Percentiles rank a stretch among this genome's conserved stretches.
These are phyloP conservation scores for Drechslerella dactyloides DNA, from an alignment of 2,329 filamentous ascomycete genomes.

Conservation along the genomic window DNA sequence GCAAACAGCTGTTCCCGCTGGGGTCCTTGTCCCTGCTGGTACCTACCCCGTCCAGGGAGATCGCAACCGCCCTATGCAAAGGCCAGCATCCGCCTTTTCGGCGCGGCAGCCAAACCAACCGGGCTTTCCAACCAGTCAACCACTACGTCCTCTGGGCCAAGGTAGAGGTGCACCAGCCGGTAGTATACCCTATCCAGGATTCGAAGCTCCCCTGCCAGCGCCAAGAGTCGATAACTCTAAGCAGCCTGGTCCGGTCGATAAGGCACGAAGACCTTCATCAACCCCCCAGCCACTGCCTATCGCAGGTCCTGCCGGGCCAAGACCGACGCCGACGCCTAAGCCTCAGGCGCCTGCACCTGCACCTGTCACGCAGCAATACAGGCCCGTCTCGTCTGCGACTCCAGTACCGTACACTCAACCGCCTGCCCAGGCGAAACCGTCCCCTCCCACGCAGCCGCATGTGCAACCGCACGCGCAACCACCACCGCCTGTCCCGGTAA, in stretches of 20 bases:
- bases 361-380: slow-evolving; percentile 8
- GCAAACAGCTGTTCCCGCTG: slow-evolving; percentile 42
- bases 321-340: slow-evolving; percentile 33
- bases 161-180: slow-evolving; percentile 25
- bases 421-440: slow-evolving; percentile 8
- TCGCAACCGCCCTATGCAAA: slow-evolving; percentile 27
- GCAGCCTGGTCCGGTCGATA: slow-evolving; percentile 14
- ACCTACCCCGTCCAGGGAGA: slow-evolving; percentile 38
- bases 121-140: slow-evolving; percentile 36
- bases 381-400: not conserved
- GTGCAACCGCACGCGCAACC: slow-evolving; percentile 26
- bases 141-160: slow-evolving; percentile 38
- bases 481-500: not conserved
- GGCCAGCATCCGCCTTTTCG: slow-evolving; percentile 46
- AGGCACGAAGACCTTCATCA: slow-evolving; percentile 26
- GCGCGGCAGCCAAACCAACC: slow-evolving; percentile 12
- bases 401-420: slow-evolving; percentile 20
- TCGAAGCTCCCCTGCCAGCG: slow-evolving; percentile 35
- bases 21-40: slow-evolving; percentile 43
- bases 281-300: slow-evolving; percentile 31
- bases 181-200: slow-evolving; percentile 43
- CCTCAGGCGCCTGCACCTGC: slow-evolving; percentile 14
- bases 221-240: slow-evolving; percentile 33
- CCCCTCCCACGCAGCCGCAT: slow-evolving; percentile 1
- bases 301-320: slow-evolving; percentile 9